phyloP scores from a whole-genome alignment of 1,139 yeast genomes.

The Diutina siamensis region DNA sequence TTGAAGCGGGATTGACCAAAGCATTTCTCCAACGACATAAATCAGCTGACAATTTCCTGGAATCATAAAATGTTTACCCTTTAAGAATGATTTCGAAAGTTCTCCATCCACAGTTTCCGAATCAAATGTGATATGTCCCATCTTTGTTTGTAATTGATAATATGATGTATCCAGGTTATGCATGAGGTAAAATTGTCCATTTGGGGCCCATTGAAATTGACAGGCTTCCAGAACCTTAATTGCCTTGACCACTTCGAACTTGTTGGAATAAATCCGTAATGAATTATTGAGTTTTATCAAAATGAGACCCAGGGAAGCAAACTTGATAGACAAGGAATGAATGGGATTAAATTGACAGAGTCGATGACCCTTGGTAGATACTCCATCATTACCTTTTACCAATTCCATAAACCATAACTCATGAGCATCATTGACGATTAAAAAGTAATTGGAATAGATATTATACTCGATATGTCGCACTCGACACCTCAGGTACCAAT shows the following conservation, averaged over 20 bases:
- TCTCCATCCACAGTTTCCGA: background rate
- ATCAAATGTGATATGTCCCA: constrained; percentile 5
- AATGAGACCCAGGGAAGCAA: background rate
- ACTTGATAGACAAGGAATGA: background rate
- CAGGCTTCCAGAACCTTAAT: background rate
- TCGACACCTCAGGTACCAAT: background rate
- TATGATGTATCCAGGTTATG: background rate
- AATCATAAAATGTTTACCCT: background rate
- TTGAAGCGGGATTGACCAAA: background rate
- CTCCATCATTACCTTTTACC: background rate
- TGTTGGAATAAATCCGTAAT: background rate
- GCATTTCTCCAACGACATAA: background rate
- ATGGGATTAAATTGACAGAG: background rate
- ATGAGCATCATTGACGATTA: background rate
- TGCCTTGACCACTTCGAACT: background rate
- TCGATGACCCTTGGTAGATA: background rate
- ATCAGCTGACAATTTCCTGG: background rate
- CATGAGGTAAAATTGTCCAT: background rate
- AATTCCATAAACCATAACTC: constrained; percentile 1
- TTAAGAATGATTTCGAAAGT: background rate
- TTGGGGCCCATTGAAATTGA: background rate
- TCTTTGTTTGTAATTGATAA: background rate
- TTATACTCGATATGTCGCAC: background rate
- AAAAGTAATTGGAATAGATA: background rate
- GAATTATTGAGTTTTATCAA: background rate